Conservation (phyloP, 768 basidiomycete species). For the Udeniomyces megalosporus region DNA sequence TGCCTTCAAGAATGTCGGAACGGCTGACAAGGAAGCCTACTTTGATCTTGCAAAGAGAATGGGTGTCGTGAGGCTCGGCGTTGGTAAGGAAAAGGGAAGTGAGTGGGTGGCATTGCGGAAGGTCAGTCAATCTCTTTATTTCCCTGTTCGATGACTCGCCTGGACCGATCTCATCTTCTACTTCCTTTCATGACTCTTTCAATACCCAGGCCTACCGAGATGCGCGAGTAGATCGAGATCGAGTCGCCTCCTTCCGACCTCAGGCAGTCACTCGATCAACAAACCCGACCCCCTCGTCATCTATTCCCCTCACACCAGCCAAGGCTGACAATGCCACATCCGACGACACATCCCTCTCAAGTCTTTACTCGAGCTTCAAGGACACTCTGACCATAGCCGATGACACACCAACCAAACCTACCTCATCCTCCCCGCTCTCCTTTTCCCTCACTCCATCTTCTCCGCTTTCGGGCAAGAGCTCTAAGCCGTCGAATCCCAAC, state of each 20-base stretch:
- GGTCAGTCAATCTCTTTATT: not conserved
- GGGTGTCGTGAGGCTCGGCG: conserved; percentile 3
- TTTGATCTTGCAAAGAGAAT: conserved; percentile 12
- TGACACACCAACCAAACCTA: no score
- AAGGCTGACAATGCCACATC: not conserved
- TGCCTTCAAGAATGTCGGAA: not conserved
- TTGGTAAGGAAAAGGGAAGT: not conserved
- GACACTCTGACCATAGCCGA: no score
- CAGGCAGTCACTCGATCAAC: not conserved
- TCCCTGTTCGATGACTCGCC: not conserved
- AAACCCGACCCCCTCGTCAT: not conserved
- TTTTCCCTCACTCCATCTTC: no score
- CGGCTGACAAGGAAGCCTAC: not conserved
- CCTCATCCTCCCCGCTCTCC: no score
- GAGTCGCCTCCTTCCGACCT: not conserved
- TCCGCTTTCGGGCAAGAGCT: no score
- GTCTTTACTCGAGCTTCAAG: no score
- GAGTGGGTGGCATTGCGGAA: conserved; percentile 11
- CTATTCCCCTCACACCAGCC: not conserved
- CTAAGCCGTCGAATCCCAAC: no score
- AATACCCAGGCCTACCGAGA: no score
- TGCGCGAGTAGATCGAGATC: not conserved
- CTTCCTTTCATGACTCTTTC: not conserved
- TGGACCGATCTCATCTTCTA: not conserved
- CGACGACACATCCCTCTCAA: no score